Evolutionary conservation across 345 rosid genomes (phyloP), one percentile per base, ranked within the genome.

Genomic region (Zanthoxylum bungeanum): DNA sequence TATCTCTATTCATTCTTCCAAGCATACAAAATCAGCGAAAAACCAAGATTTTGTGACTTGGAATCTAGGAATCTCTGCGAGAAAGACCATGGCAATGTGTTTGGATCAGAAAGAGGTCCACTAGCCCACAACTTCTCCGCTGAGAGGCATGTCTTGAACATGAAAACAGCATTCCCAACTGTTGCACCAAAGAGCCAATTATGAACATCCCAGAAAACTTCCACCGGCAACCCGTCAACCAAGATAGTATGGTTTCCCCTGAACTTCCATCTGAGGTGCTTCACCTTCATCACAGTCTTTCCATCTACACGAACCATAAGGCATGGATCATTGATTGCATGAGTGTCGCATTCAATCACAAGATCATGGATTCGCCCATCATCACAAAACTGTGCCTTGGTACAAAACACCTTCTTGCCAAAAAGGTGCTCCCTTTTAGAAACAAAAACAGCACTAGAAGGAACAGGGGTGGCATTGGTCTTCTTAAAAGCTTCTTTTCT

Each of bases 141-240:
- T 9, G 91, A 78, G 22, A 82, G 84, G 84, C 89, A 84, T n/a
- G 91, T 83, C 88, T 86, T 85, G 88, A 94, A 92, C 97, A 94
- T 85, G 75, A 94, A 92, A 24, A 94, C 97, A 12, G 97, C 98
- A 82, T 85, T 86, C 25, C 93, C 93, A 9, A 79, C 53, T 24
- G 94, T 80, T 31, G 88, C 33, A 33, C 95, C 91, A 62, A 89
- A 94, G 30, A 94, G 89, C 98, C 98, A 92, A 74, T 76, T 86
- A 79, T 94, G 87, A 9, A 94, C 97, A 80, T 94, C 98, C 98
- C 98, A 94, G 44, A 85, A 85, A 71, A 92, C 90, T 77, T 94
- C 97, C 22, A 94, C 88, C 0, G 91, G 83, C 47, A 89, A 42
- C 39, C 97, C 95, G 75, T 88, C 90, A 14, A 94, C 91, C 76